Conservation (phyloP, 2,329 filamentous ascomycete species). For the Cladorrhinum sp. region DNA sequence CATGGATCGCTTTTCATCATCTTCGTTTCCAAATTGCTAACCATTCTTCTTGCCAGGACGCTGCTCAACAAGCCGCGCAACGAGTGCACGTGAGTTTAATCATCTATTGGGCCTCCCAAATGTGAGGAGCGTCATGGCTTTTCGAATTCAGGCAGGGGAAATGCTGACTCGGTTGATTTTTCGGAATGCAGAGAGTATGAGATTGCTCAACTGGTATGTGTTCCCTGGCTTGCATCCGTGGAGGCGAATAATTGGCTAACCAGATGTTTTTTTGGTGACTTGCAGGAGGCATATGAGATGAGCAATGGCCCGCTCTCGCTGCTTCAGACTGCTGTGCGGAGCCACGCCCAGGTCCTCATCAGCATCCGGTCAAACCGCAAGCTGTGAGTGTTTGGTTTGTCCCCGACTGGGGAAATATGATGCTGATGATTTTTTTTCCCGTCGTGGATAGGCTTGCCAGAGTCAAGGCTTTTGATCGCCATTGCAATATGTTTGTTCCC, state of each 20-base stretch:
- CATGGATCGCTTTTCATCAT: background rate
- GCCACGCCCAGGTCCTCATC: slow-evolving; percentile 93
- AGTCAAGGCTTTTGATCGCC: slow-evolving; percentile 96
- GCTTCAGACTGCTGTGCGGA: slow-evolving; percentile 92
- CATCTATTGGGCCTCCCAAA: no score
- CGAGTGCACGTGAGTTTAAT: slow-evolving; percentile 27
- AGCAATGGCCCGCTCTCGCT: slow-evolving; percentile 82
- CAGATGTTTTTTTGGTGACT: background rate
- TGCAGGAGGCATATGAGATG: slow-evolving; percentile 26
- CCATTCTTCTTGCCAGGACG: slow-evolving; percentile 17
- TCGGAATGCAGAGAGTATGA: slow-evolving; percentile 73
- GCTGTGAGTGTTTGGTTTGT: slow-evolving; percentile 43
- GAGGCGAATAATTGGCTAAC: slow-evolving; percentile 39
- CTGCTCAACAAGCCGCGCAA: slow-evolving; percentile 28
- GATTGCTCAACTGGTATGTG: slow-evolving; percentile 59
- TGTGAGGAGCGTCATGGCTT: background rate
- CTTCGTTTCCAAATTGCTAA: background rate
- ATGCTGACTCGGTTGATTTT: slow-evolving; percentile 6
- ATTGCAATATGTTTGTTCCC: slow-evolving; percentile 79
- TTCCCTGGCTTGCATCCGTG: slow-evolving; percentile 48
- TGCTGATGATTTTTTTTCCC: background rate
- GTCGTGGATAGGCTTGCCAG: slow-evolving; percentile 60
- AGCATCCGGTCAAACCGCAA: slow-evolving; percentile 98
- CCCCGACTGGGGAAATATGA: background rate
- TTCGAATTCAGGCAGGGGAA: no score